Evolutionary conservation across 148 eudicot species (phyloP), one percentile per base, ranked within the genome.

Genomic region (Dianthus caryophyllus): DNA sequence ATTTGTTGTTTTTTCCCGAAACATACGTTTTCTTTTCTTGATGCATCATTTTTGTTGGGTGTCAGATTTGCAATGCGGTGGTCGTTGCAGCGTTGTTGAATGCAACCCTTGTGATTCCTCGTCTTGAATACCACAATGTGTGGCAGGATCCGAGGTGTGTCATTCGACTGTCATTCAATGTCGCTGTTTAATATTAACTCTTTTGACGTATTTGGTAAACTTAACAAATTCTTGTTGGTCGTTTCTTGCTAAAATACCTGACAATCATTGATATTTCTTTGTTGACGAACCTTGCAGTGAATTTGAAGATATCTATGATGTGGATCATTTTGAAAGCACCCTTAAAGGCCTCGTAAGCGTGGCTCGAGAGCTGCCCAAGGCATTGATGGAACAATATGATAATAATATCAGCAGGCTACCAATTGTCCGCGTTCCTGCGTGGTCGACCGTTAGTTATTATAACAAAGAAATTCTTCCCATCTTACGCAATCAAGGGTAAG

Each of bases 51-150:
- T 13, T 36, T 68, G n/a, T n/a, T 44, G 53, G 46, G 69, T n/a
- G 72, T 73, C 83, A 90, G 97, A 88, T 88, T 62, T 91, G 95
- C 78, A 91, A 91, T 86, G 91, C 97, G 25, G 97, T 91, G 64
- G 97, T 89, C 39, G 83, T 91, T 77, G 97, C 97, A 66, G 88
- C 85, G 24, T 83, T 86, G 57, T 59, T 91, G 65, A 84, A 86
- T 73, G 89, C 85, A 39, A 88, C 91, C 25, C 69, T 91, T 24
- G 84, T 91, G 63, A 83, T 91, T 65, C 97, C 97, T 43, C 84
- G 70, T 38, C 83, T 91, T 70, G 88, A 88, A 36, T 79, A 81
- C 78, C 87, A 91, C 76, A 88, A 74, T 74, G 91, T 91, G 43
- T 91, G 97, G 97, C 79, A 74, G 76, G 97, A 91, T 53, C 79